Evolutionary conservation across 2,329 filamentous ascomycete species (phyloP), one percentile per base, ranked within the genome.

Genomic region (Bipolaris zeicola): DNA sequence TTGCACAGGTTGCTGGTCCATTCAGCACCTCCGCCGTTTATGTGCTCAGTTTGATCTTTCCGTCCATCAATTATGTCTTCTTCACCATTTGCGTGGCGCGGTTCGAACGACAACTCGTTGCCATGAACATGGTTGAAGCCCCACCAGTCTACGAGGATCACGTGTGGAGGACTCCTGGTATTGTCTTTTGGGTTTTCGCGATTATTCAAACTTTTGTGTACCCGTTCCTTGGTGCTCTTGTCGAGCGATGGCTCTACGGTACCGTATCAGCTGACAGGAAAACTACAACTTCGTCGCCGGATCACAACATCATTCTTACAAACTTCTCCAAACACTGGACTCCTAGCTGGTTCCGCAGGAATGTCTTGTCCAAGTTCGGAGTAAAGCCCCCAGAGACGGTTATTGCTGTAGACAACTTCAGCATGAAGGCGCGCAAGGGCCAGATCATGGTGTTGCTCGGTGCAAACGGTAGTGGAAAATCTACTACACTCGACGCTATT

Each of bases 401-500:
- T 0, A 76, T 88, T n/a, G 93, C 93, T 3, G 92, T 97, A 38
- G 83, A 92, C 57, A 81, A 87, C 38, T 79, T 97, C 36, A 89
- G 83, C 49, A 80, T 97, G 45, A 83, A 84, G 16, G 90, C 91
- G 3, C 82, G 85, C 3, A 85, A 87, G 61, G 93, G 93, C 1
- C 89, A 96, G 66, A 96, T 97, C 50, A 84, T 96, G 70, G 90
- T 93, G 1, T 80, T 97, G 0, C 83, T 97, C 0, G 93, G 93
- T 36, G 91, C 92, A 5, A 97, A 97, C 71, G 93, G 93, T 16
- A 92, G 88, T 65, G 93, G 93, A 34, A 97, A 97, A 74, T 92
- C 88, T 51, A 96, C 93, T 0, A 96, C 92, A 0, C 82, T 97
- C 3, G 91, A 96, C 69, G 89, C 90, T 5, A 93, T 97, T 62